Conservation (phyloP, 2,329 filamentous ascomycete genomes). For the Arthroderma sp. region DNA sequence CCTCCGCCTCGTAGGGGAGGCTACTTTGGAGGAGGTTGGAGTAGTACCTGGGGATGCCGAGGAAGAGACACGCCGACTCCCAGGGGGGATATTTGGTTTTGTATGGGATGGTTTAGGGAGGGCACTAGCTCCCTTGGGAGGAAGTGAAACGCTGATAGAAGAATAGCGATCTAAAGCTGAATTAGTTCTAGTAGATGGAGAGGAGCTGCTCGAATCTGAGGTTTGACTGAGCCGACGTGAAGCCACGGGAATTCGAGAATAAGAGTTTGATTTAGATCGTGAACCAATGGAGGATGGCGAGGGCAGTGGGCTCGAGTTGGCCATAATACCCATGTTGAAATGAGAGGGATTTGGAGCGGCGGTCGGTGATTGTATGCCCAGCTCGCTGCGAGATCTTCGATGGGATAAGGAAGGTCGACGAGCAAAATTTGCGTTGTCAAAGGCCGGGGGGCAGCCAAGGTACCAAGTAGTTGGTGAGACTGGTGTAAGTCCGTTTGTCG, state of each 20-base stretch:
- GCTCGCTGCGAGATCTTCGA: slow-evolving; percentile 43
- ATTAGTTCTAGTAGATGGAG: slow-evolving; percentile 21
- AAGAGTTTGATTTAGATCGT: slow-evolving; percentile 11
- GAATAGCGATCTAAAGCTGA: slow-evolving; percentile 20
- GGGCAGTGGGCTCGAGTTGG: slow-evolving; percentile 13
- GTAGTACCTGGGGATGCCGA: slow-evolving; percentile 14
- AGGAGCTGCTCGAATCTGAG: slow-evolving; percentile 29
- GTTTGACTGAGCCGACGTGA: slow-evolving; percentile 27
- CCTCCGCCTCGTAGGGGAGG: slow-evolving; percentile 24
- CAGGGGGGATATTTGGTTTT: background rate
- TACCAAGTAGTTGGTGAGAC: slow-evolving; percentile 58
- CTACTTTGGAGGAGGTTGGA: slow-evolving; percentile 15
- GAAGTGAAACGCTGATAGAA: slow-evolving; percentile 18
- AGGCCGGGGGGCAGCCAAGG: slow-evolving; percentile 32
- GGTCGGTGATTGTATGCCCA: slow-evolving; percentile 27
- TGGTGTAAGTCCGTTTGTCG: slow-evolving; percentile 40
- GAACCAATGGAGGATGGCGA: background rate
- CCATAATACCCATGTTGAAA: slow-evolving; percentile 24
- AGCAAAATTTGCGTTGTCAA: slow-evolving; percentile 27
- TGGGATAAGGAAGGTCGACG: slow-evolving; percentile 16
- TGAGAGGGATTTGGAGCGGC: slow-evolving; percentile 18
- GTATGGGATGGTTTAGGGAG: slow-evolving; percentile 28
- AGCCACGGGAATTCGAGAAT: slow-evolving; percentile 34
- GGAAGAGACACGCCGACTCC: slow-evolving; percentile 3
- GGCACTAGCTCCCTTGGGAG: slow-evolving; percentile 28